phyloP scores from a whole-genome alignment of 495 filamentous ascomycete species.

The Podospora anserina region DNA sequence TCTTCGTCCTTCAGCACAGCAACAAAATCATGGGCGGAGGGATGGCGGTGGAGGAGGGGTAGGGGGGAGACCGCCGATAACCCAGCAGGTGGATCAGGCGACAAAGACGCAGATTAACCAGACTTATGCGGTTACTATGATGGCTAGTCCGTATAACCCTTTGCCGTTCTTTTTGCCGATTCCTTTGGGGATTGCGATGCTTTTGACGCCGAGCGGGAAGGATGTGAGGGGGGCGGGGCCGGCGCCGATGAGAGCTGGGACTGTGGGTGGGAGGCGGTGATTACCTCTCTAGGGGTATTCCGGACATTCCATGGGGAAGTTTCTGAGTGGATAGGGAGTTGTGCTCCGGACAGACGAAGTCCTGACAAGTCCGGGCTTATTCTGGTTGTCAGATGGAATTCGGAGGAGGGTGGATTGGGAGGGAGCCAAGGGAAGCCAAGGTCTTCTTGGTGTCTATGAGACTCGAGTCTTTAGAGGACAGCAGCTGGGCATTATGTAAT shows the following conservation, averaged over 20 bases:
- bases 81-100: constrained; percentile 13
- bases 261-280: background rate
- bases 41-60: background rate
- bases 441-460: background rate
- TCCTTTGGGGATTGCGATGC: constrained; percentile 26
- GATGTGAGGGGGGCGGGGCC: background rate
- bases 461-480: background rate
- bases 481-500: background rate
- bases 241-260: background rate
- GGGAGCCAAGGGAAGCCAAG: background rate
- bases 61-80: background rate
- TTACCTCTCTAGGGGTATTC: background rate
- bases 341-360: background rate
- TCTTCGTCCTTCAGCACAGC: background rate
- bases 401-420: background rate
- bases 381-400: background rate
- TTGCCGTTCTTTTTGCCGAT: constrained; percentile 29
- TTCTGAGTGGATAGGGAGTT: background rate
- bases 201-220: constrained; percentile 13
- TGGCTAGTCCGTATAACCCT: constrained; percentile 25
- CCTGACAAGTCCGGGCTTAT: background rate
- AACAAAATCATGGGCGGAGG: background rate
- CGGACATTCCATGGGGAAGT: background rate
- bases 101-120: constrained; percentile 32
- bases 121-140: constrained; percentile 27